Evolutionary conservation across 1,284 basidiomycete species (phyloP).

Genomic region (Melampsora occidentalis): DNA sequence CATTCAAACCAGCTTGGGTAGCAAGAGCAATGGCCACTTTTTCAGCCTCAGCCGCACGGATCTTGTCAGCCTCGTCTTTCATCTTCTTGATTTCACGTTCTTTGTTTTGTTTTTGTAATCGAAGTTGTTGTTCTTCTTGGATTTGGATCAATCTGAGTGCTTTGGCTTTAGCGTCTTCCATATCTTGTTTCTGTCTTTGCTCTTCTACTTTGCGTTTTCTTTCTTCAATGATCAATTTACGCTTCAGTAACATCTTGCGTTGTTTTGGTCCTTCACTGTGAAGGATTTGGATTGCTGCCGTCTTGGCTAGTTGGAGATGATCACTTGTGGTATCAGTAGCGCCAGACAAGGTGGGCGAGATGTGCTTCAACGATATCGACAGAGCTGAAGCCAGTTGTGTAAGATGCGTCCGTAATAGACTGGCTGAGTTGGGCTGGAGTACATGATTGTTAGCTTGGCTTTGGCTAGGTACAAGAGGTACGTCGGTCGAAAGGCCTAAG

Average conservation of each 20-base stretch:
- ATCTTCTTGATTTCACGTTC: constrained; percentile 75
- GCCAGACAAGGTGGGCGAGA: constrained; percentile 55
- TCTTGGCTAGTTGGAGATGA: constrained; percentile 55
- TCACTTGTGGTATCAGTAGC: constrained; percentile 53
- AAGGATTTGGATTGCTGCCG: constrained; percentile 69
- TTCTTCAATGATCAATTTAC: constrained; percentile 36
- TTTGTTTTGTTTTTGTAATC: constrained; percentile 62
- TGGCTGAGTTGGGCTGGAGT: constrained; percentile 68
- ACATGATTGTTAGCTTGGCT: constrained; percentile 53
- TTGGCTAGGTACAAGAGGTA: constrained; percentile 55
- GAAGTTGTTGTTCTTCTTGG: constrained; percentile 34
- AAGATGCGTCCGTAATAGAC: constrained; percentile 71
- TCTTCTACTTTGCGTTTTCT: constrained; percentile 40
- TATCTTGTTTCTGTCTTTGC: constrained; percentile 35
- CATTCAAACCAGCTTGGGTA: constrained; percentile 79
- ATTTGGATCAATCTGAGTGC: constrained; percentile 36
- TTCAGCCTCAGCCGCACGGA: constrained; percentile 75
- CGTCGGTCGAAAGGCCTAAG: constrained; percentile 56
- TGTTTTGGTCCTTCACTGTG: constrained; percentile 65
- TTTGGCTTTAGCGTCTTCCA: constrained; percentile 39
- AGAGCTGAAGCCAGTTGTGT: constrained; percentile 71
- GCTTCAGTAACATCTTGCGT: constrained; percentile 35
- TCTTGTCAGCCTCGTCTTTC: constrained; percentile 75
- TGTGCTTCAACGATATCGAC: constrained; percentile 65
- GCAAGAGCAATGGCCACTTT: constrained; percentile 84